These are phyloP conservation scores for Phytophthora pini DNA, from an alignment of 352 stramenopile species.

Conservation along the genomic window DNA sequence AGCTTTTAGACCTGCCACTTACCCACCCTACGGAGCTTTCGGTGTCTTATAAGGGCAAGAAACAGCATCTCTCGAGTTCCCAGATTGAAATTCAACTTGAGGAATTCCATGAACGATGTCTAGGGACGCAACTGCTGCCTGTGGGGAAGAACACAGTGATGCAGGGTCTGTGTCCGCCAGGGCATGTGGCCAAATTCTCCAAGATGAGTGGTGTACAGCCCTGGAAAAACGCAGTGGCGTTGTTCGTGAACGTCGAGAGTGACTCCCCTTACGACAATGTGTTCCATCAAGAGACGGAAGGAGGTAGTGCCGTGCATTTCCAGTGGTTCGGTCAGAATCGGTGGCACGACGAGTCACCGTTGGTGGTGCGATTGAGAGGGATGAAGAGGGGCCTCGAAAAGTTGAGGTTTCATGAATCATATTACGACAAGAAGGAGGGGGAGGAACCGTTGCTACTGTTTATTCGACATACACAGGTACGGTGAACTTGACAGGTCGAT, in stretches of 20 bases:
- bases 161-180: constrained; percentile 47
- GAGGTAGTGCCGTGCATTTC: constrained; percentile 45
- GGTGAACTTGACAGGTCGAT: neutral
- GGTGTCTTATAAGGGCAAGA: constrained; percentile 6
- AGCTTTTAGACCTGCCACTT: constrained; percentile 17
- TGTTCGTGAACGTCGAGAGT: constrained; percentile 64
- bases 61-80: constrained; percentile 24
- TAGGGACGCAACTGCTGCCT: constrained; percentile 63
- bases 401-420: constrained; percentile 42
- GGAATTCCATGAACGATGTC: constrained; percentile 51
- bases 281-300: constrained; percentile 45
- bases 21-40: neutral
- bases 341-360: constrained; percentile 35
- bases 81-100: constrained; percentile 46
- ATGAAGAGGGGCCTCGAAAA: constrained; percentile 37
- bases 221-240: constrained; percentile 58
- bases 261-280: constrained; percentile 48
- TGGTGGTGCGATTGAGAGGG: constrained; percentile 38
- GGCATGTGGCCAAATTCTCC: constrained; percentile 39
- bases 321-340: constrained; percentile 59
- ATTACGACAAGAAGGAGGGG: constrained; percentile 15
- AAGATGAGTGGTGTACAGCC: constrained; percentile 59
- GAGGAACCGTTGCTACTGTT: constrained; percentile 57
- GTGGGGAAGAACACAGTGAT: constrained; percentile 59
- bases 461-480: constrained; percentile 50